A percentile compares a stretch with the other conserved stretches of the same genome.
These are phyloP conservation scores for Kwoniella dendrophila DNA, from an alignment of 768 basidiomycete genomes.

Conservation along the genomic window DNA sequence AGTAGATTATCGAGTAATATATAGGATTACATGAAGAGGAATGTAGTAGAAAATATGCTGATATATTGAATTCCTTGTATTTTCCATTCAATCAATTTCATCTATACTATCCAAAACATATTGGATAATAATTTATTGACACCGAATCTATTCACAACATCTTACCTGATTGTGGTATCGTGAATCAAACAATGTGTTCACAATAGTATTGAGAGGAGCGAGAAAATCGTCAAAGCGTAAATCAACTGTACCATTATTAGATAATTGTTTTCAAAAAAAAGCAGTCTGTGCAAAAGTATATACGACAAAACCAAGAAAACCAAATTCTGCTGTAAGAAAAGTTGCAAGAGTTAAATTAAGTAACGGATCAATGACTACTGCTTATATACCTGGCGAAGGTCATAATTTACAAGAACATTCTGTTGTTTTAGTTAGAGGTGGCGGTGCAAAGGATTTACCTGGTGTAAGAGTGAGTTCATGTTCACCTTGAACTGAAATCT, in stretches of 20 bases:
- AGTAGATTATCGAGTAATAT: not conserved
- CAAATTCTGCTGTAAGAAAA: conserved; percentile 97
- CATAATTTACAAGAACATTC: conserved; percentile 98
- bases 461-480: conserved; percentile 77
- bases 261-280: conserved; percentile 79
- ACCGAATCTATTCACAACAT: no score
- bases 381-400: conserved; percentile 95
- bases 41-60: no score
- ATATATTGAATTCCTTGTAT: not conserved
- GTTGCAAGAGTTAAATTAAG: conserved; percentile 90
- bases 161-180: no score
- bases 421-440: conserved; percentile 92
- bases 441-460: conserved; percentile 94
- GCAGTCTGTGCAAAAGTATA: conserved; percentile 77
- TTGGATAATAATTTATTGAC: no score
- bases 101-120: no score
- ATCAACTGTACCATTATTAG: conserved; percentile 74
- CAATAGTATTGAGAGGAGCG: conserved; percentile 66
- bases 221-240: conserved; percentile 63
- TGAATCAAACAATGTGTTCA: not conserved
- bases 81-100: no score
- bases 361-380: conserved; percentile 83
- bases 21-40: no score
- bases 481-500: not conserved
- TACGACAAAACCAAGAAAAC: conserved; percentile 89